phyloP scores from a whole-genome alignment of 768 basidiomycete genomes.

The Porphyrellus cyaneotinctus region DNA sequence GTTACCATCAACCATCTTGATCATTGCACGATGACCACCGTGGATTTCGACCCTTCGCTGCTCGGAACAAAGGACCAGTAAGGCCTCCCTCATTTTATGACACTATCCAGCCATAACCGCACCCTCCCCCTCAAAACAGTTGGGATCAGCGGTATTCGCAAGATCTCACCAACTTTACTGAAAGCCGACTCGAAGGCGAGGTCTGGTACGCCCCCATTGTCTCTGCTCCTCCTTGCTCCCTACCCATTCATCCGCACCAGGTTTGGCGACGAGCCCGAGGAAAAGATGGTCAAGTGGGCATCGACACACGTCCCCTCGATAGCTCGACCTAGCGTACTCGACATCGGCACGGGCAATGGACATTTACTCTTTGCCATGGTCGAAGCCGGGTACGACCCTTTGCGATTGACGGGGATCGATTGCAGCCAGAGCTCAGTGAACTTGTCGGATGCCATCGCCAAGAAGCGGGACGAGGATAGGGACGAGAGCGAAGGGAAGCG shows the following conservation, averaged over 20 bases:
- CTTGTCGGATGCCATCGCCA: conserved; percentile 56
- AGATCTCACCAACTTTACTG: conserved; percentile 69
- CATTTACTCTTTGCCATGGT: conserved; percentile 66
- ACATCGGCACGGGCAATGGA: conserved; percentile 81
- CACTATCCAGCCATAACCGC: background rate
- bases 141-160: conserved; percentile 76
- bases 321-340: conserved; percentile 52
- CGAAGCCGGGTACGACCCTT: conserved; percentile 58
- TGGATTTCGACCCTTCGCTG: conserved; percentile 62
- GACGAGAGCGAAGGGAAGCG: background rate
- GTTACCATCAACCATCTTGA: background rate
- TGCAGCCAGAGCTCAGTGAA: conserved; percentile 71
- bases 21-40: conserved; percentile 28
- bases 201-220: conserved; percentile 56
- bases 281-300: conserved; percentile 79
- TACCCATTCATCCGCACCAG: conserved; percentile 34
- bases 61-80: conserved; percentile 81
- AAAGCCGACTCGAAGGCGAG: conserved; percentile 81
- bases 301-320: conserved; percentile 49
- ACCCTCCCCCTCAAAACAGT: conserved; percentile 33
- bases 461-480: conserved; percentile 29
- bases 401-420: conserved; percentile 61
- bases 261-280: conserved; percentile 74
- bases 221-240: background rate
- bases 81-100: conserved; percentile 22